These are phyloP conservation scores for Botryosphaeria agaves DNA, from an alignment of 2,329 filamentous ascomycete genomes.

Conservation along the genomic window DNA sequence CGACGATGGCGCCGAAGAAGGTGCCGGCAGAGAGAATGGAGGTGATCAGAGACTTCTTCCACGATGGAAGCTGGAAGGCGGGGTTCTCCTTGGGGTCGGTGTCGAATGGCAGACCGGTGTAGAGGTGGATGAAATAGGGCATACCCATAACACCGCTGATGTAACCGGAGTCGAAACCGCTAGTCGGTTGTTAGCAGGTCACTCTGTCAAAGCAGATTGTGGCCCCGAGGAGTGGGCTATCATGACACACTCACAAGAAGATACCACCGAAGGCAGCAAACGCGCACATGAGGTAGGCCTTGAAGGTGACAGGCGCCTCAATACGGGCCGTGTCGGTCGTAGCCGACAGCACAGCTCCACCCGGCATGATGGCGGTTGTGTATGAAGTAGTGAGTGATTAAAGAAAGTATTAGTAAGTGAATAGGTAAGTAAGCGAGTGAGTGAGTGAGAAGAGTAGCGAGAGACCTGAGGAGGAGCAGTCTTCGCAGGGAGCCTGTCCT, in stretches of 20 bases:
- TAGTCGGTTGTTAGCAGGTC: background rate
- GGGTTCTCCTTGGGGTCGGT: background rate
- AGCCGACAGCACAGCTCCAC: background rate
- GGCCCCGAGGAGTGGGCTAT: too few species aligned
- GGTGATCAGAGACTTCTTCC: constrained; percentile 29
- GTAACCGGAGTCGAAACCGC: background rate
- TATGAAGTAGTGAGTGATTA: too few species aligned
- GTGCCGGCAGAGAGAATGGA: constrained; percentile 62
- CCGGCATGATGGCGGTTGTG: background rate
- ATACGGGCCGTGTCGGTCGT: background rate
- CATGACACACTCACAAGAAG: too few species aligned
- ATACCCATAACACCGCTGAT: constrained; percentile 4
- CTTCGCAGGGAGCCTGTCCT: too few species aligned
- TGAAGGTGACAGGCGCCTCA: constrained; percentile 38
- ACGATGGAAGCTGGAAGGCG: background rate
- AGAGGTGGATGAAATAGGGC: constrained; percentile 4
- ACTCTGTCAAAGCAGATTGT: constrained; percentile 22
- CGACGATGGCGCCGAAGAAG: constrained; percentile 63
- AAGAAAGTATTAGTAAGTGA: too few species aligned
- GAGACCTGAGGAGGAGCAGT: too few species aligned
- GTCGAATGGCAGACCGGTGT: constrained; percentile 1
- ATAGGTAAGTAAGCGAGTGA: too few species aligned
- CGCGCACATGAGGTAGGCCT: constrained; percentile 43
- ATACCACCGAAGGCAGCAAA: constrained; percentile 44
- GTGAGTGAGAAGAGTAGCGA: too few species aligned